Percentiles rank a stretch among this genome's conserved stretches.
These are phyloP conservation scores for Gastroboletus turbinatus DNA, from an alignment of 1,284 basidiomycete species.

Conservation along the genomic window DNA sequence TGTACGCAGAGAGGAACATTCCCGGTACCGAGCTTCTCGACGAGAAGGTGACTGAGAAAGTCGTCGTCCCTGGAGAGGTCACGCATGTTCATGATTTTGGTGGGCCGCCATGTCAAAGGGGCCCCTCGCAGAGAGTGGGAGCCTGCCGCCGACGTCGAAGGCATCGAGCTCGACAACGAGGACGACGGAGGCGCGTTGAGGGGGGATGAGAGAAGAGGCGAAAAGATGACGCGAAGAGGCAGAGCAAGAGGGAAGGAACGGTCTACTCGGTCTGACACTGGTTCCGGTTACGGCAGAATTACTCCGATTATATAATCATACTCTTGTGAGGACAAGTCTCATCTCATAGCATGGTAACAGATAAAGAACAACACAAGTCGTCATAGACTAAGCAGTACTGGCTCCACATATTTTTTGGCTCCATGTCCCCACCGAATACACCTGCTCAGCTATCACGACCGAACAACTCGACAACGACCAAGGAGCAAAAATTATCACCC, in stretches of 20 bases:
- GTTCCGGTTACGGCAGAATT: conserved; percentile 34
- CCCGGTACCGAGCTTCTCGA: conserved; percentile 80
- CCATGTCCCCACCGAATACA: not conserved
- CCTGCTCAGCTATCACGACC: not conserved
- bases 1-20: conserved; percentile 75
- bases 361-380: conserved; percentile 8
- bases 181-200: conserved; percentile 25
- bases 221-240: conserved; percentile 37
- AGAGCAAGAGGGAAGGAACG: conserved; percentile 27
- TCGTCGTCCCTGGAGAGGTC: conserved; percentile 85
- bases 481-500: conserved; percentile 8
- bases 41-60: conserved; percentile 80
- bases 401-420: conserved; percentile 6
- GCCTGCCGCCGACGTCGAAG: conserved; percentile 37
- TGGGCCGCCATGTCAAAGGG: conserved; percentile 62
- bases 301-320: conserved; percentile 29
- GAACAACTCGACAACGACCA: not conserved
- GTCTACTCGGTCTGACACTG: conserved; percentile 20
- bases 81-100: conserved; percentile 83
- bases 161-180: conserved; percentile 37
- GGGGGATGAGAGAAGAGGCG: conserved; percentile 10
- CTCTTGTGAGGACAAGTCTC: not conserved
- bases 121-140: conserved; percentile 30
- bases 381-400: conserved; percentile 12
- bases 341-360: conserved; percentile 17